These are phyloP conservation scores for Chaetomiaceae sp. DNA, from an alignment of 2,329 filamentous ascomycete species.

Conservation along the genomic window DNA sequence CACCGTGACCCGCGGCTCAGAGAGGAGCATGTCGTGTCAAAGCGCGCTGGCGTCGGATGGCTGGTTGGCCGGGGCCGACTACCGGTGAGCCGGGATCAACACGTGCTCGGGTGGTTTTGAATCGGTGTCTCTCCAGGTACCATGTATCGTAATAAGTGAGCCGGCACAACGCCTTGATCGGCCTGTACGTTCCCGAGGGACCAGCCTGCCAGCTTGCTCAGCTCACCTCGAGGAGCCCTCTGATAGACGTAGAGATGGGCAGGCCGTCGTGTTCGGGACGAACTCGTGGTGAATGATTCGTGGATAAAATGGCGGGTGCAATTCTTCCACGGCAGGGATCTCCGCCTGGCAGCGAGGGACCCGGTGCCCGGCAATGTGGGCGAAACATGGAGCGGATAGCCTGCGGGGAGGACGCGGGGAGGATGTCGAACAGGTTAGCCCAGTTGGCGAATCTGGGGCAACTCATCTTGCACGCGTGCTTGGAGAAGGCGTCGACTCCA, in stretches of 20 bases:
- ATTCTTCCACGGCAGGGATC: constrained; percentile 11
- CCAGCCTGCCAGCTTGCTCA: background rate
- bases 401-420: no score
- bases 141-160: background rate
- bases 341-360: background rate
- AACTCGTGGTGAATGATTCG: constrained; percentile 11
- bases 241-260: no score
- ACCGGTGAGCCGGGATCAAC: constrained; percentile 5
- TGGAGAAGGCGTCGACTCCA: no score
- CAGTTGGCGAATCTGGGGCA: no score
- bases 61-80: no score
- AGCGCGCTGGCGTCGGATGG: no score
- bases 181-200: background rate
- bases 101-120: no score
- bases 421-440: no score
- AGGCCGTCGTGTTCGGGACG: background rate
- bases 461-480: no score
- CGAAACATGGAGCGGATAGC: background rate
- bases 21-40: constrained; percentile 23
- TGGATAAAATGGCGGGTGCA: constrained; percentile 12
- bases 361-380: constrained; percentile 8
- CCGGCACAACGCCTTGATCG: background rate
- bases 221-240: no score
- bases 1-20: constrained; percentile 28
- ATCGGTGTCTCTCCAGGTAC: background rate